A percentile compares a stretch with the other conserved stretches of the same genome.
Evolutionary conservation across 441 rosid species (phyloP).

Genomic region (Capsella rubella): DNA sequence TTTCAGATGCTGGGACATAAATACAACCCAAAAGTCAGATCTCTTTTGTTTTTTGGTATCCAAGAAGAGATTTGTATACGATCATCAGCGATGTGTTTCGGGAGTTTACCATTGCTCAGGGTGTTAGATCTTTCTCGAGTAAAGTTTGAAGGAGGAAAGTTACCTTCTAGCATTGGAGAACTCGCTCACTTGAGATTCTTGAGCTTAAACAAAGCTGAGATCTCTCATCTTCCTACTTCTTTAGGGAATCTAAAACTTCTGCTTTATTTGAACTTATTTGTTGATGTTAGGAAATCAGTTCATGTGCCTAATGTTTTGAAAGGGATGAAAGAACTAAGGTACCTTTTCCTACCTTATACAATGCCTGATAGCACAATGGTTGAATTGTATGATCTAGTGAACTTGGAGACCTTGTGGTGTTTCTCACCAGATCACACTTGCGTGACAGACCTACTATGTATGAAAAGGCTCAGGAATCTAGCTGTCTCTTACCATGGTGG

Average conservation of each 20-base stretch:
- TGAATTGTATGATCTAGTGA: constrained; percentile 24
- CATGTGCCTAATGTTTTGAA: constrained; percentile 36
- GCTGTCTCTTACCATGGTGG: background rate
- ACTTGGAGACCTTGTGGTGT: constrained; percentile 22
- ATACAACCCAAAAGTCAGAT: constrained; percentile 19
- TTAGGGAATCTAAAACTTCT: constrained; percentile 30
- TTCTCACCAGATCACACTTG: background rate
- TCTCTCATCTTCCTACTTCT: constrained; percentile 6
- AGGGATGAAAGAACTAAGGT: constrained; percentile 33
- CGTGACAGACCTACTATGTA: constrained; percentile 9
- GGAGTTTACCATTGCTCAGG: constrained; percentile 21
- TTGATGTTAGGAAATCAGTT: background rate
- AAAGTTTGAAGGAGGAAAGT: constrained; percentile 16
- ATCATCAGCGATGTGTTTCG: background rate
- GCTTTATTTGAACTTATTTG: constrained; percentile 16
- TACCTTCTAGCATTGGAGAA: background rate
- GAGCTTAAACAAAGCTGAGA: no score
- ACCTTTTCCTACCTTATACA: constrained; percentile 4
- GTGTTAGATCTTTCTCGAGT: constrained; percentile 27
- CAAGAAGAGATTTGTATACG: background rate
- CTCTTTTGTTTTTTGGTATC: constrained; percentile 4
- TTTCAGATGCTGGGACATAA: background rate
- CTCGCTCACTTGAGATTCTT: constrained; percentile 37
- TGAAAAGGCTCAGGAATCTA: constrained; percentile 24
- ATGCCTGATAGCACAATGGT: constrained; percentile 21